A percentile compares a stretch with the other conserved stretches of the same genome.
phyloP scores from a whole-genome alignment of 2,329 filamentous ascomycete genomes.

The Aureobasidium musti region DNA sequence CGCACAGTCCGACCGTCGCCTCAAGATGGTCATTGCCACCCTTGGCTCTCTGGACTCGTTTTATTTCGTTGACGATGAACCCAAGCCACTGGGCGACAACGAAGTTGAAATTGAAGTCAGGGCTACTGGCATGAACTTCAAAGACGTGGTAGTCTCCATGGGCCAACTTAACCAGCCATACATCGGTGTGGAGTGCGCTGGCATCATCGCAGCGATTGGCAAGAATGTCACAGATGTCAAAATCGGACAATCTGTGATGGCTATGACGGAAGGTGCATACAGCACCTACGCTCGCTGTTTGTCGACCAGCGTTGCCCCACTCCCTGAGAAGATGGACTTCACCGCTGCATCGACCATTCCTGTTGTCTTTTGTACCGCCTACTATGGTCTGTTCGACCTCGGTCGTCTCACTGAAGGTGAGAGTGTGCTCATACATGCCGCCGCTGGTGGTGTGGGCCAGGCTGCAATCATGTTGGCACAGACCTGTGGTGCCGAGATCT shows the following conservation, averaged over 20 bases:
- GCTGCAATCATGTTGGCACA: conserved; percentile 18
- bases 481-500: conserved; percentile 19
- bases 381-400: conserved; percentile 38
- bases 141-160: conserved; percentile 30
- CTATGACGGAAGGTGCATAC: conserved; percentile 22
- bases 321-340: conserved; percentile 33
- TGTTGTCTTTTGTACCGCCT: conserved; percentile 35
- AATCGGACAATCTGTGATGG: conserved; percentile 20
- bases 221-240: conserved; percentile 8
- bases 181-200: conserved; percentile 27
- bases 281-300: conserved; percentile 16
- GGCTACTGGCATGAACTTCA: conserved; percentile 34
- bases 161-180: conserved; percentile 26
- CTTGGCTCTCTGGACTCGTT: conserved; percentile 27
- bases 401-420: conserved; percentile 40
- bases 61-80: conserved; percentile 22
- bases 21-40: conserved; percentile 16
- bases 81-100: conserved; percentile 25
- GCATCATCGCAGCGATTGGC: conserved; percentile 21
- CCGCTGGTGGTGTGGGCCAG: conserved; percentile 18
- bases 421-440: conserved; percentile 28
- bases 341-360: conserved; percentile 36
- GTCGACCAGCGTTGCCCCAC: conserved; percentile 8
- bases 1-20: conserved; percentile 13
- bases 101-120: conserved; percentile 32